These are phyloP conservation scores for Inonotus hispidus DNA, from an alignment of 1,284 basidiomycete species.

Conservation along the genomic window DNA sequence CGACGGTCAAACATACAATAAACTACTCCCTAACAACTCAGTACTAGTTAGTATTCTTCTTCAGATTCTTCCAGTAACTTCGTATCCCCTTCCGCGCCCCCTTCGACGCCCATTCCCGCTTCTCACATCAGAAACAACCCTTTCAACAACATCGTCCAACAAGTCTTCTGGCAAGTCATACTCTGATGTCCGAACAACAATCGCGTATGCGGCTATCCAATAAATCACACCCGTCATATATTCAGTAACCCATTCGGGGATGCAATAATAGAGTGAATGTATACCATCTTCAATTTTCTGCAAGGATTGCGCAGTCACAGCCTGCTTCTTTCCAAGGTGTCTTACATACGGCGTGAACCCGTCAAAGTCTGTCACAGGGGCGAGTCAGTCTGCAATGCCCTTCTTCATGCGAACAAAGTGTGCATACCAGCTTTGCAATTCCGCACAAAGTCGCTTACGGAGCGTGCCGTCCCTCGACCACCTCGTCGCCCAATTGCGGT, in stretches of 20 bases:
- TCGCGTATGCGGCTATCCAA: conserved; percentile 57
- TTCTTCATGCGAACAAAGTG: background rate
- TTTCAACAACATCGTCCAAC: conserved; percentile 59
- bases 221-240: background rate
- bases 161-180: conserved; percentile 61
- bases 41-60: conserved; percentile 4
- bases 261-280: conserved; percentile 22
- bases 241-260: background rate
- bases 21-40: background rate
- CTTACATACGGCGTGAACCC: conserved; percentile 60
- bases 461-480: conserved; percentile 61
- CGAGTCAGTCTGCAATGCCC: background rate
- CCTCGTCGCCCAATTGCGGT: conserved; percentile 66
- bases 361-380: conserved; percentile 61
- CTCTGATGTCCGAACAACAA: conserved; percentile 64
- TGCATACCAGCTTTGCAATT: conserved; percentile 70
- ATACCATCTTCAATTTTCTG: conserved; percentile 93
- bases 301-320: conserved; percentile 78
- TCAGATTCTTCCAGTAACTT: background rate
- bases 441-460: conserved; percentile 75
- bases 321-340: conserved; percentile 84
- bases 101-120: background rate
- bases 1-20: background rate
- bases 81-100: background rate
- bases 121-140: conserved; percentile 23